Evolutionary conservation across 805 yeast genomes (phyloP).

Genomic region (Yarrowia yakushimensis): DNA sequence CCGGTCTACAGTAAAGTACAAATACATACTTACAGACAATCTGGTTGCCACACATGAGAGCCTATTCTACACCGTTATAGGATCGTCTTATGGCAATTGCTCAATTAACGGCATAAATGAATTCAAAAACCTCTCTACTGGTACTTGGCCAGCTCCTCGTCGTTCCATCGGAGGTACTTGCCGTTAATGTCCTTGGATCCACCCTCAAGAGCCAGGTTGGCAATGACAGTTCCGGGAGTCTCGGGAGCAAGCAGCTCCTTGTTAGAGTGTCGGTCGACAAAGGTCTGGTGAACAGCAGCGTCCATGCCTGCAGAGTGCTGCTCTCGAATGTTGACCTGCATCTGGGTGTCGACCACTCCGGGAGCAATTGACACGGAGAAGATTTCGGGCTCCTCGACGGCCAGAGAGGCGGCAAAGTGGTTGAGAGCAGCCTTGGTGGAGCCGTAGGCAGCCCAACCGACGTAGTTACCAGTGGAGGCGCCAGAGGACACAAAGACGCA

Average conservation of each 20-base stretch:
- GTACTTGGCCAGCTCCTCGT: slow-evolving; percentile 27
- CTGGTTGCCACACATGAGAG: no score
- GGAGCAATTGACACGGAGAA: slow-evolving; percentile 77
- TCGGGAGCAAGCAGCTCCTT: slow-evolving; percentile 61
- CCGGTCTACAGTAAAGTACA: no score
- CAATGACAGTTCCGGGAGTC: slow-evolving; percentile 69
- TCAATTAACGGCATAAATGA: no score
- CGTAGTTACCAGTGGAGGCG: slow-evolving; percentile 62
- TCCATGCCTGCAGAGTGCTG: slow-evolving; percentile 58
- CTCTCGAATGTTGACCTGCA: slow-evolving; percentile 81
- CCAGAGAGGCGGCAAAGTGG: slow-evolving; percentile 63
- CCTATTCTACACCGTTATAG: no score
- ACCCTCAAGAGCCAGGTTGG: slow-evolving; percentile 60
- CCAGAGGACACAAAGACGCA: slow-evolving; percentile 86
- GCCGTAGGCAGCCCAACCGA: slow-evolving; percentile 92
- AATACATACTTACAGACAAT: no score
- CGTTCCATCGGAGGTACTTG: slow-evolving; percentile 54
- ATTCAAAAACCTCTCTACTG: background rate
- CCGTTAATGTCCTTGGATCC: slow-evolving; percentile 62
- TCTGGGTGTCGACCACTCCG: slow-evolving; percentile 87
- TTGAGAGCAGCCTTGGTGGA: slow-evolving; percentile 88
- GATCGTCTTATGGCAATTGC: no score
- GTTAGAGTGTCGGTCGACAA: slow-evolving; percentile 57
- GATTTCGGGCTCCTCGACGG: slow-evolving; percentile 63
- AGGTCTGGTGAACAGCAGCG: slow-evolving; percentile 54